Base-by-base conservation (phyloP, 768 basidiomycete genomes). In the Suillus luteus region DNA sequence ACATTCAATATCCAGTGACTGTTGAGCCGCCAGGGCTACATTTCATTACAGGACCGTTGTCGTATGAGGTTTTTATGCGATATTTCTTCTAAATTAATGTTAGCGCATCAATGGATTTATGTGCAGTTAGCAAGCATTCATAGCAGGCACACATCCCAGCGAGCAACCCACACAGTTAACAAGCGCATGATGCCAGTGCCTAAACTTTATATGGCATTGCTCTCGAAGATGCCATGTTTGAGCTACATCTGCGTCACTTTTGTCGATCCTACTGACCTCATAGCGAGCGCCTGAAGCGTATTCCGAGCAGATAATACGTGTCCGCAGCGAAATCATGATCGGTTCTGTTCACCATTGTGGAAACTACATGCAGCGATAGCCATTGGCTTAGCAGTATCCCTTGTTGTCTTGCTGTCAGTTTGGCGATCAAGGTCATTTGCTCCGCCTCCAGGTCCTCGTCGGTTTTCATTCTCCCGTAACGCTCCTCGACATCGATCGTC, bases 391-490 rank as follows among this genome's bases (percentile, higher is more conserved):
- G 48, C 22, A 35, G 6, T 7, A 5, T 49, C 48, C 14, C 48
- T 49, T 27, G 44, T 46, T 15, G 43, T 33, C 10, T 24, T 60
- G 14, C n/a, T 43, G 31, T 44, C 38, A 22, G 15, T 48, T 31
- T 60, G 59, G 15, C 31, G 17, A 4, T 31, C 22, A 19, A 60
- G 22, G 33, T 8, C 33, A 35, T 35, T 8, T 8, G 33, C 33
- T 35, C 33, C 33, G 31, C 31, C 33, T 49, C 79, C 80, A 10
- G 79, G 80, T 33, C 79, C 79, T 15, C 72, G 64, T 48, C 68
- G 68, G 43, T 63, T 75, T 27, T 78, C 80, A 19, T 37, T 82
- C 15, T 66, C 79, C 14, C 78, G 75, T 46, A 81, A 82, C 59
- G 67, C 80, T 4, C 33, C 67, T 80, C 14, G 77, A 80, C 64